Base-by-base conservation (phyloP, 2,329 filamentous ascomycete species). In the Alternaria angustiovoidea region DNA sequence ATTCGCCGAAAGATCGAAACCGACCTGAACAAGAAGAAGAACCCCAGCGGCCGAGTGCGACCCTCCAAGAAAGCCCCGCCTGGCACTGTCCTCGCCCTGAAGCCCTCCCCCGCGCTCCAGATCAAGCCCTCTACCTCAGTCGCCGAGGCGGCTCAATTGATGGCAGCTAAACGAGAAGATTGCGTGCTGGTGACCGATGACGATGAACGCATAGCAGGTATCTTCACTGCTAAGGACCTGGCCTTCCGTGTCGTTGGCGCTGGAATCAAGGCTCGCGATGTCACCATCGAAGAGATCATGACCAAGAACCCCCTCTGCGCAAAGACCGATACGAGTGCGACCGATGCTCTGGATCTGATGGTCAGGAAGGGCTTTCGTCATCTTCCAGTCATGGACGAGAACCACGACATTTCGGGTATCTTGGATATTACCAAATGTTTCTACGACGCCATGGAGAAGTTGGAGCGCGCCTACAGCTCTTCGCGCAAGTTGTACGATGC, bases 361-460 rank as follows among this genome's bases (percentile, higher is more conserved):
- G 95, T 99, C 58, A 88, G 94, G 71, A 98, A 98, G 82, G 95
- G 95, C 18, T 99, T 99, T 85, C 89, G 95, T 70, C 95, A 99
- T 83, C 81, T 99, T 75, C 95, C 95, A 3, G 95, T 99, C 67
- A 99, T 99, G 95, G 95, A 99, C 80, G 95, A 99, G 84, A 98
- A 99, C 80, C 95, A 99, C 81, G 94, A 99, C 76, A 99, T 99
- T 64, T 96, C 94, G 7, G 95, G 95, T 83, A 94, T 99, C 68
- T 84, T 99, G 55, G 95, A 99, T 80, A 99, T 99, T 72, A 99
- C 95, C 58, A 99, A 98, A 82, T 99, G 95, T 82, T 99, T 99
- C 81, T 99, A 99, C 81, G 95, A 99, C 81, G 95, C 95, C 43
- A 99, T 99, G 95, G 95, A 99, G 84, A 99, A 99, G 84, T 84